phyloP scores from a whole-genome alignment of 176 grass and related monocot genomes.

The Cymbopogon citratus region DNA sequence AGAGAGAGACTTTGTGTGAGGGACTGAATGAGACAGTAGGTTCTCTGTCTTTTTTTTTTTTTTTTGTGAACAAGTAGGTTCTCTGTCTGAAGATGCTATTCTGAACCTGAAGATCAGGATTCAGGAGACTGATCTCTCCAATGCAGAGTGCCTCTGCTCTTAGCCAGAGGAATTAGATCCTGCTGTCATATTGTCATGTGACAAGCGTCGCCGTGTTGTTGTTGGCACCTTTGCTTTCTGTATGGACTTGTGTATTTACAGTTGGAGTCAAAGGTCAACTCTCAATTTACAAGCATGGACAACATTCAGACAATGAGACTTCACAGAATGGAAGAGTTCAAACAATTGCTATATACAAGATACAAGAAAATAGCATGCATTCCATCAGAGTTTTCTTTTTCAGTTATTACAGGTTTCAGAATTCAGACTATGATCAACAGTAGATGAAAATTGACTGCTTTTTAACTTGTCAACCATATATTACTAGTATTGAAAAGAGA shows the following conservation, averaged over 20 bases:
- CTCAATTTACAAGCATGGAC: background rate
- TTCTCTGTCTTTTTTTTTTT: no score
- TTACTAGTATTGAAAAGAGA: background rate
- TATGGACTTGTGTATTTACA: background rate
- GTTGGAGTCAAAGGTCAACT: background rate
- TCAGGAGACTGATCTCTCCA: background rate
- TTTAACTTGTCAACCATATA: background rate
- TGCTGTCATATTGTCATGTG: conserved; percentile 6
- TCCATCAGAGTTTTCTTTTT: background rate
- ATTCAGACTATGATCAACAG: background rate
- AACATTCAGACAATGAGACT: background rate
- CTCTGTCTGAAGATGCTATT: conserved; percentile 35
- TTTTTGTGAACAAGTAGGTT: no score
- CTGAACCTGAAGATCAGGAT: background rate
- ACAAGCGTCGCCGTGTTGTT: conserved; percentile 6
- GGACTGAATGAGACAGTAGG: background rate
- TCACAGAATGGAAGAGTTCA: background rate
- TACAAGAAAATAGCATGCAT: background rate
- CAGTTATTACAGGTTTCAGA: background rate
- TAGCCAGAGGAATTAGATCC: conserved; percentile 26
- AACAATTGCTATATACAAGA: background rate
- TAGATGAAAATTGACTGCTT: background rate
- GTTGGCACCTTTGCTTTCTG: conserved; percentile 1
- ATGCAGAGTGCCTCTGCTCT: background rate
- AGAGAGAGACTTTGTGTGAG: background rate